Evolutionary conservation across 805 yeast species (phyloP).

Genomic region (Lipomyces chichibuensis): DNA sequence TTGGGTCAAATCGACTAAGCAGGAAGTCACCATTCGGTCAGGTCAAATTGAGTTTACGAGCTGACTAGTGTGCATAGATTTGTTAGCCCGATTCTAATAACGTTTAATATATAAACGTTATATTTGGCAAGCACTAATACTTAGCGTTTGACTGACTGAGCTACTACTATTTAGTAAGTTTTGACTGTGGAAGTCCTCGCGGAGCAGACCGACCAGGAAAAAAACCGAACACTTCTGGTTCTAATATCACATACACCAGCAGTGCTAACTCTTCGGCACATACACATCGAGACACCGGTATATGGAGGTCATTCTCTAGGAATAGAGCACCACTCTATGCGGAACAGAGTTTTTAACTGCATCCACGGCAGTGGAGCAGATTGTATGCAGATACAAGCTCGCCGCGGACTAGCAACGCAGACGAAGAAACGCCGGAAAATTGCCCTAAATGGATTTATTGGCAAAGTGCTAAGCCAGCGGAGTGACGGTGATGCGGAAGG

Average conservation of each 20-base stretch:
- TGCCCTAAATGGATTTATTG: not conserved
- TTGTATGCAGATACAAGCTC: not conserved
- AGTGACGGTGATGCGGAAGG: not conserved
- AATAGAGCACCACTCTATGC: not conserved
- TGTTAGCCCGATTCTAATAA: not conserved
- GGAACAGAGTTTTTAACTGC: slow-evolving; percentile 1
- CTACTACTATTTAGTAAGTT: not conserved
- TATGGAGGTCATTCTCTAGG: not conserved
- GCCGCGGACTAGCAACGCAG: not conserved
- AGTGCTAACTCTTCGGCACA: not conserved
- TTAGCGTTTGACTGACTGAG: not conserved
- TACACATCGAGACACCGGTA: not conserved
- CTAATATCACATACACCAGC: not conserved
- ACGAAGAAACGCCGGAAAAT: not conserved
- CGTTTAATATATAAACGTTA: not conserved
- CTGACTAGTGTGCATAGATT: not conserved
- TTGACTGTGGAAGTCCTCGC: too few species aligned
- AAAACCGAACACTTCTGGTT: too few species aligned
- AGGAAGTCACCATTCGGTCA: not conserved
- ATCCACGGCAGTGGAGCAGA: not conserved
- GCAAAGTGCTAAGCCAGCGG: not conserved
- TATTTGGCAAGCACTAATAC: not conserved
- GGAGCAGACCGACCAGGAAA: too few species aligned
- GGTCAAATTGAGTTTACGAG: not conserved
- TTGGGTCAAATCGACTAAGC: too few species aligned